These are phyloP conservation scores for Multifurca ochricompacta DNA, from an alignment of 768 basidiomycete species.

Conservation along the genomic window DNA sequence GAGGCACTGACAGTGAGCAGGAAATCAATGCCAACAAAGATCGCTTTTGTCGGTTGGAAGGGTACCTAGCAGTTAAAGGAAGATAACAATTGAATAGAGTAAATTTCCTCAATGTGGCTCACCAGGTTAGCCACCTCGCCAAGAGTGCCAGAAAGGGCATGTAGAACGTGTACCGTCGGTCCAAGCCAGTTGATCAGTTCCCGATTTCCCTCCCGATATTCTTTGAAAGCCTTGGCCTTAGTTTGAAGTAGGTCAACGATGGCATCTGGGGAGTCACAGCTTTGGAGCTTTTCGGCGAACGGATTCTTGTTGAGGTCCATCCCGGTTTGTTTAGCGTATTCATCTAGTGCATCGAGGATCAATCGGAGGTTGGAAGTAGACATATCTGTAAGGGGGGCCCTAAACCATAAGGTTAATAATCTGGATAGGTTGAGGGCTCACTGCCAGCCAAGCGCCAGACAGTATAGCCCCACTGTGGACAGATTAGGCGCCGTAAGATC, in stretches of 20 bases:
- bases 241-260: neutral
- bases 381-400: no score
- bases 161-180: neutral
- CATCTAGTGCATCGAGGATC: neutral
- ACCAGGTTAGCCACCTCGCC: neutral
- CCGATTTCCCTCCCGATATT: constrained; percentile 1
- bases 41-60: neutral
- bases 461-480: no score
- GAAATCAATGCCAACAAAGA: neutral
- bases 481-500: no score
- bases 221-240: neutral
- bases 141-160: neutral
- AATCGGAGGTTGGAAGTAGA: neutral
- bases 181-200: neutral
- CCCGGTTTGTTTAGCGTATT: neutral
- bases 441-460: no score
- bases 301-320: neutral
- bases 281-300: neutral
- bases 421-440: neutral
- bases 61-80: neutral
- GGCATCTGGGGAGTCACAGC: neutral
- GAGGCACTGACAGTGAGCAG: neutral
- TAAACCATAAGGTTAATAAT: neutral
- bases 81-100: no score
- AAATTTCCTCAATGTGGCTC: neutral